Evolutionary conservation across 2,329 filamentous ascomycete genomes (phyloP), one percentile per base, ranked within the genome.

Genomic region (Huntiella omanensis): DNA sequence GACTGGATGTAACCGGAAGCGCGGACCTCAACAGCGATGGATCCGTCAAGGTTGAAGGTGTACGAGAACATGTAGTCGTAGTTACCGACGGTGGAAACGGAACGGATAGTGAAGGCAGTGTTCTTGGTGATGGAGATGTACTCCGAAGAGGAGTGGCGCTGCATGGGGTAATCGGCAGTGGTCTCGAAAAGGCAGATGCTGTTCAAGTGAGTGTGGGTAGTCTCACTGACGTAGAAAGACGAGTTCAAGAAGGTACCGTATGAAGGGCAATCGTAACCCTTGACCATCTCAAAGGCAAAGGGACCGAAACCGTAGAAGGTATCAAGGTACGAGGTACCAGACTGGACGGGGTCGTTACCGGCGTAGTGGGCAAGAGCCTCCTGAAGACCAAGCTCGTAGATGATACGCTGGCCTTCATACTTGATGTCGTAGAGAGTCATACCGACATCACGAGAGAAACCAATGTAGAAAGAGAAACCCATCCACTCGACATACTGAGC

Each of bases 321-420:
- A 46, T 66, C 66, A 46, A 67, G 64, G 49, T 63, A 67, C 22
- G 62, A 55, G 1, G 61, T 64, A n/a, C 57, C 56, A 4, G 61
- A 60, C 2, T 60, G 55, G 54, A 66, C 65, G 7, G 67, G 66
- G 45, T 66, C 59, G 50, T 62, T 60, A 0, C 66, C 66, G 3
- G 65, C 68, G 50, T 72, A 72, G 48, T 71, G 68, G 3, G 69
- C 65, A 19, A 69, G 58, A 0, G 68, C 69, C 54, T 72, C 69
- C 52, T 73, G 67, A 43, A 71, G 57, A 6, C 64, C 64, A 4
- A 72, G 61, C 55, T 72, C 67, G 52, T 72, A 72, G 40, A 72
- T 58, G 38, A 72, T 60, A 1, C 67, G 59, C 50, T 70, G 62
- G 10, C 64, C 65, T 51, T 67, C 66, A 57, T 67, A 71, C 16